Evolutionary conservation across 2,329 filamentous ascomycete species (phyloP), one percentile per base, ranked within the genome.

Genomic region (Diaporthe citriasiana): DNA sequence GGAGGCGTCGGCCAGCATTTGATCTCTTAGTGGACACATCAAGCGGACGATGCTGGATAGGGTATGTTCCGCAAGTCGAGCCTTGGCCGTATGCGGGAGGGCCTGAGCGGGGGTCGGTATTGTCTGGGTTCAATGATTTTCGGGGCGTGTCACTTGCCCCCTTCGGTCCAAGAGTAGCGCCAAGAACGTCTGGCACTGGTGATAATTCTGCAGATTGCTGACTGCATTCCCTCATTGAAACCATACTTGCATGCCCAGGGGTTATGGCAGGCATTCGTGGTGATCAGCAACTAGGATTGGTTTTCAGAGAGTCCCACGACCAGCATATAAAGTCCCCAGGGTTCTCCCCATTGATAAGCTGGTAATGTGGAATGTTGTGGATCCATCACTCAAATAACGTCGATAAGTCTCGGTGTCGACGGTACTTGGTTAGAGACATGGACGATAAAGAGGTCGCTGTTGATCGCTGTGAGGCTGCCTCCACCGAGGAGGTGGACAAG

Each of bases 161-260:
- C 25, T 47, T 17, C 12, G 10, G 40, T 27, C 40, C 25, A 12
- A 27, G 38, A 47, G 59, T 63, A 40, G 59, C 40, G 59, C n/a
- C 30, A 45, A n/a, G n/a, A 40, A 13, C n/a, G 25, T 4, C 19
- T 30, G 25, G 59, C 47, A 63, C 15, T 17, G 59, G 57, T 30
- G 38, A 47, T 50, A 25, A 27, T 63, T 1, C 22, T 45, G 59
- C 25, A 63, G 59, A 45, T 47, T 63, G 59, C 59, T 63, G 59
- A 63, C 59, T 63, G 59, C 59, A 63, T 22, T 19, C 59, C 25
- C 40, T 63, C n/a, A 63, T 30, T 63, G 40, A 38, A 33, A 45
- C 27, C 9, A 47, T 45, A n/a, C n/a, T 63, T 33, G 17, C 25
- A 45, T 63, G 59, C 5, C 5, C 59, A 13, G 35, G 59, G 59